Evolutionary conservation across 257 asterid species (phyloP).

Genomic region (Thymus mandschuricus): DNA sequence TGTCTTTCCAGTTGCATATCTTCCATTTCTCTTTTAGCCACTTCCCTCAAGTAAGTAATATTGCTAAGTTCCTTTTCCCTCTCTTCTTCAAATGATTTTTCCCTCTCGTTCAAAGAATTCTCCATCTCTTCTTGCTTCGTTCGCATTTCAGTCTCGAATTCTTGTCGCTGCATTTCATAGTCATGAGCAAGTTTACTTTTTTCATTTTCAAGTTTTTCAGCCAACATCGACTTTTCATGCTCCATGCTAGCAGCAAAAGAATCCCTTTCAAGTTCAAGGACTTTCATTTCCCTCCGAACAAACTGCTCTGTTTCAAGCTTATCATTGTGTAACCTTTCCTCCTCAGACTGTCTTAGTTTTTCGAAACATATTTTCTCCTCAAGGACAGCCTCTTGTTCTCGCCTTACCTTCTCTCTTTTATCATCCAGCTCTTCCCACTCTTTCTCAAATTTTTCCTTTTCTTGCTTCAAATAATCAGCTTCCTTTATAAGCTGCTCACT

Average conservation of each 20-base stretch:
- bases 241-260: conserved; percentile 81
- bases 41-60: conserved; percentile 70
- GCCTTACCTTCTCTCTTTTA: conserved; percentile 62
- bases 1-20: conserved; percentile 75
- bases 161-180: conserved; percentile 68
- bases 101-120: conserved; percentile 54
- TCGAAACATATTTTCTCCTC: conserved; percentile 58
- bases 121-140: conserved; percentile 81
- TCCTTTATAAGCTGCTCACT: conserved; percentile 69
- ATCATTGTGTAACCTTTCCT: conserved; percentile 71
- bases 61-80: conserved; percentile 59
- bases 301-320: conserved; percentile 69
- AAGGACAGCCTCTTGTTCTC: conserved; percentile 62
- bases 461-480: conserved; percentile 79
- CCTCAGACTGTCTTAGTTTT: conserved; percentile 60
- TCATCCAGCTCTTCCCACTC: conserved; percentile 96
- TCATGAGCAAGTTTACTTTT: conserved; percentile 64
- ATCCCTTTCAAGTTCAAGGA: conserved; percentile 70
- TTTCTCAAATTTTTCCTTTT: conserved; percentile 83
- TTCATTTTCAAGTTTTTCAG: conserved; percentile 62
- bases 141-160: conserved; percentile 67
- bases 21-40: conserved; percentile 80
- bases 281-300: conserved; percentile 73
- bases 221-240: conserved; percentile 66
- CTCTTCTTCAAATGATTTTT: conserved; percentile 69